Evolutionary conservation across 192 early-diverging fungal species (phyloP), one percentile per base, ranked within the genome.

Genomic region (Coemansia umbellata): DNA sequence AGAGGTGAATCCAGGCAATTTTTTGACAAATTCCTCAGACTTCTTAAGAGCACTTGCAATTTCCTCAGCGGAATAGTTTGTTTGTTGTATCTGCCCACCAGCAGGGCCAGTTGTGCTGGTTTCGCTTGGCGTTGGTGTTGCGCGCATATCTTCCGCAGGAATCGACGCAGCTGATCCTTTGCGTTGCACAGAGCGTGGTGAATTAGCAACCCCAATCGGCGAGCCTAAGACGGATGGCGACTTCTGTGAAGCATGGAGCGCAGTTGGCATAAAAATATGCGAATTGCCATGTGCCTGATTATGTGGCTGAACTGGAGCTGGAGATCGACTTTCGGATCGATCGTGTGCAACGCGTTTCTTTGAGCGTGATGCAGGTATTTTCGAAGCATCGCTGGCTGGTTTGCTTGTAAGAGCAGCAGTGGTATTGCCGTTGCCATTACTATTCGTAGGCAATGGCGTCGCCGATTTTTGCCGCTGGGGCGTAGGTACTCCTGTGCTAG

Each of bases 91-190:
- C 22, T 47, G 37, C 24, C 37, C 52, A 5, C 43, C 50, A 11
- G 36, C 43, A 17, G 49, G 35, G 17, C 39, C 49, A 11, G 41
- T 35, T 30, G 39, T 28, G 27, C 63, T 66, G 39, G 37, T 26
- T 15, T 74, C 72, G 65, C 64, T 63, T 15, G 72, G 65, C 21
- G 72, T 63, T 13, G 64, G 65, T 15, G 72, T 63, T 27, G 50
- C 60, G 23, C 66, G 42, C 18, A 56, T n/a, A 30, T 69, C 66
- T 17, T 69, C 66, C n/a, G 43, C 59, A n/a, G 51, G 23, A 40
- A 62, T 15, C 13, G 66, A 69, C n/a, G 66, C 47, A 13, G 55
- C 28, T 15, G 64, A 74, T 19, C 60, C 63, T 21, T 55, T 65
- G 17, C 70, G 63, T 55, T 62, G 66, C 7, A 68, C 45, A 14